A percentile compares a stretch with the other conserved stretches of the same genome.
Conservation (phyloP, 345 rosid species). For the Syzygium oleosum region DNA sequence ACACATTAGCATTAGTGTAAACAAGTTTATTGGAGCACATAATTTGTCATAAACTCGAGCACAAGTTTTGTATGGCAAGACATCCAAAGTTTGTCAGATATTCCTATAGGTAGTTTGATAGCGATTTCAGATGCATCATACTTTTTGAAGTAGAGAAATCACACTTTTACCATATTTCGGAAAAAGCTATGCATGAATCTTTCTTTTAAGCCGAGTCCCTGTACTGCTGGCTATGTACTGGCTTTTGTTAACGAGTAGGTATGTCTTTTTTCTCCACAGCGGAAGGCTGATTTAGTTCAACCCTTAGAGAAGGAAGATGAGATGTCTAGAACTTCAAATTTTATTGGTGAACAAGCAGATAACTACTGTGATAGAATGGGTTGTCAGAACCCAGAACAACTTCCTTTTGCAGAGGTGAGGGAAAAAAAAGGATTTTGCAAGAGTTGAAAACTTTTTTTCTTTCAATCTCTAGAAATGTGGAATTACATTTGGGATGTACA, state of each 20-base stretch:
- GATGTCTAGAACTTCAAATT: neutral
- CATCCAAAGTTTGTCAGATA: neutral
- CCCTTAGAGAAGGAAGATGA: neutral
- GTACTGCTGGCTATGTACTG: neutral
- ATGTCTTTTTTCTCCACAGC: no score
- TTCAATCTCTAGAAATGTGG: neutral
- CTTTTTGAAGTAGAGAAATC: neutral
- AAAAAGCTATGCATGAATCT: neutral
- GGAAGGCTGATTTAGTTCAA: no score
- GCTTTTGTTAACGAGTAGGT: no score
- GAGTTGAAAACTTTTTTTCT: neutral
- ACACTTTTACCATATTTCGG: neutral
- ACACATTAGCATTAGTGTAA: neutral
- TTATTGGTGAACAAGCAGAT: neutral
- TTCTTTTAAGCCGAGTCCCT: neutral
- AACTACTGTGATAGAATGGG: neutral
- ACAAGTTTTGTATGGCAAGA: neutral
- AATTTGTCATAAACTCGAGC: neutral
- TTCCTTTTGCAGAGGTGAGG: neutral
- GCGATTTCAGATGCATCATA: neutral
- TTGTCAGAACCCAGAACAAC: neutral
- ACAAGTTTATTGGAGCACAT: neutral
- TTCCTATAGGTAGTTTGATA: neutral
- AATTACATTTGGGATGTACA: neutral
- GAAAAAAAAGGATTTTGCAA: neutral